Evolutionary conservation across 208 protist genomes (phyloP), one percentile per base, ranked within the genome.

Genomic region (Lotmaria passim): DNA sequence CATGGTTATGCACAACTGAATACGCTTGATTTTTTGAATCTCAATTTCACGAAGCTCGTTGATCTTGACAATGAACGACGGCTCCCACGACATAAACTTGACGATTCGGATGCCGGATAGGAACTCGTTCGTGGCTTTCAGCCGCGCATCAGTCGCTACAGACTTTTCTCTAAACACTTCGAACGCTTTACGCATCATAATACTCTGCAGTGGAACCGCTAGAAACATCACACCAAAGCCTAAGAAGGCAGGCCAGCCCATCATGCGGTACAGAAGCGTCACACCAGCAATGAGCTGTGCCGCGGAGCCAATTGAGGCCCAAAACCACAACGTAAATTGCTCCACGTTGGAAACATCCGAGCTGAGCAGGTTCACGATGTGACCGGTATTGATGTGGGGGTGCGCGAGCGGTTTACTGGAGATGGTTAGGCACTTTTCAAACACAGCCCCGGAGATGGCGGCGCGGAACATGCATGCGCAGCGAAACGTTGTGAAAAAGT

Each of bases 11-110:
- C 7, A 52, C 7, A 31, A 7, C 47, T 52, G 47, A 24, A 52
- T 24, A 4, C 10, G 6, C 15, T 52, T 52, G 23, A 31, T 5
- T 23, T 52, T 31, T 17, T 1, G 17, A 14, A 48, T 14, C 43
- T 48, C 43, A 12, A 14, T 7, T 24, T 48, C 43, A 21, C 43
- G 43, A 7, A 48, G 7, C 43, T 48, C 43, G 43, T 48, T 48
- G 3, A 48, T 48, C 17, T 14, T 48, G 14, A 48, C 43, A 6
- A 48, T 48, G 43, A 48, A 48, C 6, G 43, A 48, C n/a, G 83
- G 69, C 64, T 98, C 96, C 89, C 93, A 98, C 19, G 83, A 81
- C 83, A 95, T 98, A 26, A 98, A 84, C 82, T 98, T 98, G 50
- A 94, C 89, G 3, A 98, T 64, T 19, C 93, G 85, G 11, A 99